Evolutionary conservation across 352 stramenopile genomes (phyloP).

Genomic region (Pythium oligandrum): DNA sequence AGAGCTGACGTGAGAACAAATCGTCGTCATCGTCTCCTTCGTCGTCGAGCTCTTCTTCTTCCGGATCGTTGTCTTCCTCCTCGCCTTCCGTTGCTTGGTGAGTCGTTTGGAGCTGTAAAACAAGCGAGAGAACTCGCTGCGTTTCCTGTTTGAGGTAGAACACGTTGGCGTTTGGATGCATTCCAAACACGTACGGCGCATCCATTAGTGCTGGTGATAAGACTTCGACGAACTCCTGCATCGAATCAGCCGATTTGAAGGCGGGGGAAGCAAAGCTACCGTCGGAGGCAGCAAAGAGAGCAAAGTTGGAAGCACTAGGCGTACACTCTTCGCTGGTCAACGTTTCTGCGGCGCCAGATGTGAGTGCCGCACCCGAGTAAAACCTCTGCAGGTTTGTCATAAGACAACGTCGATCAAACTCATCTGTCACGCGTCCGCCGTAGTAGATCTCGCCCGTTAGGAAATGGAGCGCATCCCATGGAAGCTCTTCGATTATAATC

Average conservation of each 20-base stretch:
- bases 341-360: not conserved
- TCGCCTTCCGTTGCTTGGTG: conserved; percentile 2
- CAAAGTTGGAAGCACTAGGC: not conserved
- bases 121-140: conserved; percentile 28
- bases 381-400: conserved; percentile 65
- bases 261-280: conserved; percentile 37
- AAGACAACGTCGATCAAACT: conserved; percentile 71
- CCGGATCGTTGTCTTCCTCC: conserved; percentile 4
- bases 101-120: conserved; percentile 36
- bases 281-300: conserved; percentile 21
- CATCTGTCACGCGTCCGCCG: conserved; percentile 73
- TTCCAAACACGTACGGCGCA: conserved; percentile 68
- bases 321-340: not conserved
- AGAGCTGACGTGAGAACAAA: not conserved
- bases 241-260: conserved; percentile 32
- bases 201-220: conserved; percentile 34
- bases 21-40: conserved; percentile 1
- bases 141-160: conserved; percentile 59
- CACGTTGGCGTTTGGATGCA: conserved; percentile 78
- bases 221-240: conserved; percentile 43
- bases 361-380: conserved; percentile 29
- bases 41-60: not conserved
- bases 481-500: conserved; percentile 20
- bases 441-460: conserved; percentile 82
- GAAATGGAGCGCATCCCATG: conserved; percentile 76